Conservation (phyloP, 345 rosid genomes). For the Eucalyptus pauciflora region DNA sequence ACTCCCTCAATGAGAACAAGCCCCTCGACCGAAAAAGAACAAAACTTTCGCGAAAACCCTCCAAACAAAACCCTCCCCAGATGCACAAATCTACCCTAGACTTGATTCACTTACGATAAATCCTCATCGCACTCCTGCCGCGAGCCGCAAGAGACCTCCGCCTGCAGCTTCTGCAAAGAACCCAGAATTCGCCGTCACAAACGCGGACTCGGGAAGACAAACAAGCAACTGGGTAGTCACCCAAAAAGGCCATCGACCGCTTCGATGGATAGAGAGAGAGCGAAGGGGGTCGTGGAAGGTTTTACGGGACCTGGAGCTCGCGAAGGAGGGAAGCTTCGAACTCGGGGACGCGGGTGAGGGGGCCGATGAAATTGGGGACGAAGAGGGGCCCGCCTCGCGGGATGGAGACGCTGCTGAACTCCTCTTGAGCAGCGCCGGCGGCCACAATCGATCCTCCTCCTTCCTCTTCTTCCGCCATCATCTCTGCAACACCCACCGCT, state of each 20-base stretch:
- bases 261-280: not conserved
- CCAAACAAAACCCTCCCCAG: not conserved
- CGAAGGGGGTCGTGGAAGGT: not conserved
- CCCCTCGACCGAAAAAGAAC: not conserved
- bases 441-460: not conserved
- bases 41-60: not conserved
- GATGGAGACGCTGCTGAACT: not conserved
- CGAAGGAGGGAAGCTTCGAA: constrained; percentile 20
- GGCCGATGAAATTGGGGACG: constrained; percentile 24
- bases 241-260: not conserved
- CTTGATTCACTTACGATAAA: constrained; percentile 16
- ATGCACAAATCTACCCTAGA: not conserved
- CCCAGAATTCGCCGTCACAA: not conserved
- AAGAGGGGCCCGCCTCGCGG: constrained; percentile 52
- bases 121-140: constrained; percentile 5
- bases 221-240: not conserved
- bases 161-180: constrained; percentile 17
- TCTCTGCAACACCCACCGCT: not conserved
- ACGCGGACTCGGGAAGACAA: not conserved
- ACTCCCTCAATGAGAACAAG: not conserved
- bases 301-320: constrained; percentile 19
- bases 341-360: constrained; percentile 26
- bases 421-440: not conserved
- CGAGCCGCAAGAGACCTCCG: constrained; percentile 14
- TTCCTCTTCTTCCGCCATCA: not conserved